A percentile compares a stretch with the other conserved stretches of the same genome.
These are phyloP conservation scores for Fusarium fujikuroi DNA, from an alignment of 2,329 filamentous ascomycete species.

Conservation along the genomic window DNA sequence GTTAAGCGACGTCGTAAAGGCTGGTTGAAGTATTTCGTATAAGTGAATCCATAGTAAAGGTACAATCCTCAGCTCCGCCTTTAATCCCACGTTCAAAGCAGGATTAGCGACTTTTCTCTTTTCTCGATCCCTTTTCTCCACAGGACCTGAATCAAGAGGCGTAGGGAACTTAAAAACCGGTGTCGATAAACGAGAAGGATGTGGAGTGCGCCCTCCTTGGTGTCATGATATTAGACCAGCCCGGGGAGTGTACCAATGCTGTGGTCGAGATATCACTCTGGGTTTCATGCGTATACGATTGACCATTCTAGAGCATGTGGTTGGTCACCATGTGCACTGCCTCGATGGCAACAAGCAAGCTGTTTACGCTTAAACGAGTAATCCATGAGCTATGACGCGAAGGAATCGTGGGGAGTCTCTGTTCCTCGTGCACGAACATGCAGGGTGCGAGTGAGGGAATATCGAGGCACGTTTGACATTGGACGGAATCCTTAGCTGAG, in stretches of 20 bases:
- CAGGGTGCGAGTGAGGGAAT: not conserved
- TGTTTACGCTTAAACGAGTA: not conserved
- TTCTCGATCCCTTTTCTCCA: not conserved
- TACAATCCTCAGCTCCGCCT: not conserved
- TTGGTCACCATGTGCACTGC: not conserved
- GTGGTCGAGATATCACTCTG: not conserved
- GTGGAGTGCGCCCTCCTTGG: not conserved
- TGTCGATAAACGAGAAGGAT: not conserved
- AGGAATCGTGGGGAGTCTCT: not conserved
- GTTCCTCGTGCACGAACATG: not conserved
- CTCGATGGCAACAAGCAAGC: not conserved
- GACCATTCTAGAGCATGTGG: not conserved
- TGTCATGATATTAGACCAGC: not conserved
- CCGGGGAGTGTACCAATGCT: not conserved
- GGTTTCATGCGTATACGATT: not conserved
- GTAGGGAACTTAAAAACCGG: not conserved
- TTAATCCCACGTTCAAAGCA: not conserved
- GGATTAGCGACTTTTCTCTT: not conserved
- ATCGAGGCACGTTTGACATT: not conserved
- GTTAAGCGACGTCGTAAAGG: not conserved
- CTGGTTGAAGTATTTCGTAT: not conserved
- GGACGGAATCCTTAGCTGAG: not conserved
- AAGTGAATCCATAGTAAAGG: not conserved
- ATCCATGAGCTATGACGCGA: not conserved
- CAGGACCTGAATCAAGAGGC: not conserved